Percentiles rank a stretch among this genome's conserved stretches.
These are phyloP conservation scores for Allodekkera sacchari DNA, from an alignment of 805 yeast genomes.

Conservation along the genomic window DNA sequence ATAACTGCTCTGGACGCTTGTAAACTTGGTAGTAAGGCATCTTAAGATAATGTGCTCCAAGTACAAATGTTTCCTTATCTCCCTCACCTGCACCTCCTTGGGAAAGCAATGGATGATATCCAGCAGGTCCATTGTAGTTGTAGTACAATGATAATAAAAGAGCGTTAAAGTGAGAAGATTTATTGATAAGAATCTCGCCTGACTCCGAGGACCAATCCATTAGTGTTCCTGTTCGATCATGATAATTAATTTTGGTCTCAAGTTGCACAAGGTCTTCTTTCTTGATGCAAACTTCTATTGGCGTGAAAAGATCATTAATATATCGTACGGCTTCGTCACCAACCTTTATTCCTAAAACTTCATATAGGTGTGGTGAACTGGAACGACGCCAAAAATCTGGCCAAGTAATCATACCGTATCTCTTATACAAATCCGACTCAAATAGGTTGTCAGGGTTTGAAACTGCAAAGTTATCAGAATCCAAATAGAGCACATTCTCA, in stretches of 20 bases:
- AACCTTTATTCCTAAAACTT: slow-evolving; percentile 22
- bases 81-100: slow-evolving; percentile 67
- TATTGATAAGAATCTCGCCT: slow-evolving; percentile 55
- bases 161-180: slow-evolving; percentile 46
- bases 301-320: slow-evolving; percentile 20
- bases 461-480: slow-evolving; percentile 40
- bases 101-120: slow-evolving; percentile 50
- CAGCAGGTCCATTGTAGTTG: slow-evolving; percentile 52
- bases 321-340: slow-evolving; percentile 20
- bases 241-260: slow-evolving; percentile 31
- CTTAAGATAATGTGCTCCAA: slow-evolving; percentile 46
- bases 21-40: slow-evolving; percentile 42
- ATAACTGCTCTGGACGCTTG: slow-evolving; percentile 19
- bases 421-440: slow-evolving; percentile 33
- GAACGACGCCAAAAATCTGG: slow-evolving; percentile 73
- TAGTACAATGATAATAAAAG: slow-evolving; percentile 56
- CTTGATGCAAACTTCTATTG: slow-evolving; percentile 19
- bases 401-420: slow-evolving; percentile 55
- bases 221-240: slow-evolving; percentile 54
- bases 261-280: slow-evolving; percentile 22
- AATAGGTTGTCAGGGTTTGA: slow-evolving; percentile 31
- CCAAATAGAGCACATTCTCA: slow-evolving; percentile 35
- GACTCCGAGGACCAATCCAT: slow-evolving; percentile 63
- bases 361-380: slow-evolving; percentile 52
- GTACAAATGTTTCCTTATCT: slow-evolving; percentile 66